Evolutionary conservation across 2,329 filamentous ascomycete genomes (phyloP).

Genomic region (Amesomyces nigricolor): DNA sequence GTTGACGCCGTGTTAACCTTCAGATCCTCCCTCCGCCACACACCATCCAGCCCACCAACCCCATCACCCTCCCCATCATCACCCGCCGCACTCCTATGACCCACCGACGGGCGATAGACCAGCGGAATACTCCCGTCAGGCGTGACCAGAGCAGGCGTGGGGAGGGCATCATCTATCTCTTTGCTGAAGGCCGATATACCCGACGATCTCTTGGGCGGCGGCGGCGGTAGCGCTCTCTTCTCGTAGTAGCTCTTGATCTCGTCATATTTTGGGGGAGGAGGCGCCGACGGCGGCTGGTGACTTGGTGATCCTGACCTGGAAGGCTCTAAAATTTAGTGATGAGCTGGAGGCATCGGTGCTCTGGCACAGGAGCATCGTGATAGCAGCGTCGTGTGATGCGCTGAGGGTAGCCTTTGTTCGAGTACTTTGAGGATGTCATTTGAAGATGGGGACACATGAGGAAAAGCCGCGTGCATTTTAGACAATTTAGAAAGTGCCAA

Average conservation of each 20-base stretch:
- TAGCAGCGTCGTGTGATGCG: neutral
- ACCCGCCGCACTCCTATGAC: neutral
- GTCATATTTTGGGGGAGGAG: conserved; percentile 3
- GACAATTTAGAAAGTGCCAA: neutral
- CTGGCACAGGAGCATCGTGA: neutral
- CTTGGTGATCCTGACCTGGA: neutral
- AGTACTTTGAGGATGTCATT: neutral
- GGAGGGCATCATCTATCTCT: conserved; percentile 22
- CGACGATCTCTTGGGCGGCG: conserved; percentile 21
- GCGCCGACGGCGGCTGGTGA: conserved; percentile 1
- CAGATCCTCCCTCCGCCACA: neutral
- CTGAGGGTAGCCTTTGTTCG: neutral
- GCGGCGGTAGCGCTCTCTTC: conserved; percentile 27
- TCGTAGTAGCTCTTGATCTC: conserved; percentile 23
- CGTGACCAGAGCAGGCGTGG: conserved; percentile 4
- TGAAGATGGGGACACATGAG: neutral
- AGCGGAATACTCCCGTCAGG: conserved; percentile 5
- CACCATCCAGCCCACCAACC: conserved; percentile 6
- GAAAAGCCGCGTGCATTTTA: neutral
- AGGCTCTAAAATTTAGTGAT: neutral
- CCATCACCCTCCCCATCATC: conserved; percentile 12
- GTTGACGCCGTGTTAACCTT: conserved; percentile 3
- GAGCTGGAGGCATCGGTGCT: conserved; percentile 2
- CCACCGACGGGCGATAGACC: neutral
- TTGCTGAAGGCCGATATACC: conserved; percentile 21